Base-by-base conservation (phyloP, 257 asterid genomes). In the Linderniella brevidens region DNA sequence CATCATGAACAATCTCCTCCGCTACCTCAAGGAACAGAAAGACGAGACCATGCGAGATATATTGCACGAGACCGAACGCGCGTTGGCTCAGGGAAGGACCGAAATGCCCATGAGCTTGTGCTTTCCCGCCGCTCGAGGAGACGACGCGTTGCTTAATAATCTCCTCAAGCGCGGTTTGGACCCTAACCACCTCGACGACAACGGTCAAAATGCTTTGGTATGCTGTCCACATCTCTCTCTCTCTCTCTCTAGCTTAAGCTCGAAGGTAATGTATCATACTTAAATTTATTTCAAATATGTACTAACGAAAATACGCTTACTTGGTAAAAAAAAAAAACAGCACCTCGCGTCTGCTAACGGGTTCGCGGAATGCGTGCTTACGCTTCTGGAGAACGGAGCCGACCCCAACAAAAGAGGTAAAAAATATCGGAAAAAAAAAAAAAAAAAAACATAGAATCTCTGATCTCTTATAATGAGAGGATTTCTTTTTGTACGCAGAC, bases 31-130 rank as follows among this genome's bases (percentile, higher is more conserved):
- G 70, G 90, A 78, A 19, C 35, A 60, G 8, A 78, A 75, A 53
- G 73, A 84, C 53, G 95, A 95, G 0, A 65, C 84, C 32, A 88
- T 83, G 98, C 83, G 75, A 60, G 98, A 86, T 45, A 78, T 84
- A 48, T 65, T 88, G 50, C 16, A 69, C 9, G 93, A 88, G 62
- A 76, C 82, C 0, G 95, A 88, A 64, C 79, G 64, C 57, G 84
- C 84, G 95, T 65, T 88, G 37, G 93, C 95, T 20, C 76, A 79
- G 14, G 98, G 98, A 52, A 68, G 95, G 67, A 74, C 72, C 86
- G 98, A 88, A 55, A 64, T 88, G 32, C 97, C 97, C 12, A 86
- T 88, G 57, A 83, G 83, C 62, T 69, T 84, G 16, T 74, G 92
- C 55, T 88, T 88, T 41, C 95, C 98, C 12, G 76, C 95, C 8